Percentiles rank a stretch among this genome's conserved stretches.
phyloP scores from a whole-genome alignment of 768 basidiomycete species.

The Trametes elegans region DNA sequence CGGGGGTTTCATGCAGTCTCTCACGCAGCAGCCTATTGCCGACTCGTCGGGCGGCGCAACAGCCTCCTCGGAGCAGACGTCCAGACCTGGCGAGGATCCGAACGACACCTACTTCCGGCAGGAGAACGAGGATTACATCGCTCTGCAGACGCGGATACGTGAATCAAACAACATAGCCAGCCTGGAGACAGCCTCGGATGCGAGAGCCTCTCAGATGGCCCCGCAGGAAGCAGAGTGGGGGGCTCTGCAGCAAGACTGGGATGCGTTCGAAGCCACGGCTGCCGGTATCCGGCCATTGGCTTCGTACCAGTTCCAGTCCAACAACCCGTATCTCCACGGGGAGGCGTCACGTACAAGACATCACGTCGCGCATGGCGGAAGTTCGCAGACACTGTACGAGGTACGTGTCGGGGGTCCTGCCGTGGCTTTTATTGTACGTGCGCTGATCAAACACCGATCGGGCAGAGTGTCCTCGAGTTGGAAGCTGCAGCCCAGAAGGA shows the following conservation, averaged over 20 bases:
- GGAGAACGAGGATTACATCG: constrained; percentile 36
- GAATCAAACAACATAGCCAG: too few species aligned
- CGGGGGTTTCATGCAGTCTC: constrained; percentile 5
- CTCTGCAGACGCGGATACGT: constrained; percentile 13
- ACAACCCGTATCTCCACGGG: constrained; percentile 76
- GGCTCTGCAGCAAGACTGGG: constrained; percentile 74
- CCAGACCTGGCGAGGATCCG: constrained; percentile 10
- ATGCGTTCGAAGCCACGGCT: constrained; percentile 72
- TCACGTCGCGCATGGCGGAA: constrained; percentile 37
- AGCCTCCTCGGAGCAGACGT: background rate
- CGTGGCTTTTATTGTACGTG: constrained; percentile 14
- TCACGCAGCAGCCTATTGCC: constrained; percentile 11
- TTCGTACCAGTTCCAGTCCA: constrained; percentile 68
- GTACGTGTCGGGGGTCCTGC: constrained; percentile 27
- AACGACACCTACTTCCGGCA: constrained; percentile 31
- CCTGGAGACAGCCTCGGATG: too few species aligned
- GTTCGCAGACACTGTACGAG: constrained; percentile 34
- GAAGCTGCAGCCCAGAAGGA: constrained; percentile 88
- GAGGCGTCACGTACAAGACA: constrained; percentile 52
- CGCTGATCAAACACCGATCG: constrained; percentile 4
- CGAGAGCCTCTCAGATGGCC: too few species aligned
- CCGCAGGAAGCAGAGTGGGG: constrained; percentile 53
- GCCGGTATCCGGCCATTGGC: constrained; percentile 56
- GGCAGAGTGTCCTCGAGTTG: constrained; percentile 78
- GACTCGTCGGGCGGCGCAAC: background rate